A percentile compares a stretch with the other conserved stretches of the same genome.
phyloP scores from a whole-genome alignment of 495 filamentous ascomycete species.

The Cercophora samala region DNA sequence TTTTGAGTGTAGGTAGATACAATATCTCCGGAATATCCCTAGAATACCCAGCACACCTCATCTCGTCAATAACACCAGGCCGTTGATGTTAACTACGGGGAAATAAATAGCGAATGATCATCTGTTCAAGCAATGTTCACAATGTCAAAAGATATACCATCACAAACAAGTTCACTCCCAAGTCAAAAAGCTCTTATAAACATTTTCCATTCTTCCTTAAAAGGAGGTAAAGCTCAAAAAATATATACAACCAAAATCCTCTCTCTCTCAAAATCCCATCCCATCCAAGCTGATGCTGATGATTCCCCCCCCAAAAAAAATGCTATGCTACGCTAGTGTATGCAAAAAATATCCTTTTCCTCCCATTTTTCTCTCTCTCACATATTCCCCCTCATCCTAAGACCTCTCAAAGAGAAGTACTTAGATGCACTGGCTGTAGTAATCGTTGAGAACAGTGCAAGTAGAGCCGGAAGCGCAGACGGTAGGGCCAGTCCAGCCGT shows the following conservation, averaged over 20 bases:
- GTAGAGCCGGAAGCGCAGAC: slow-evolving; percentile 43
- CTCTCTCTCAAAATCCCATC: background rate
- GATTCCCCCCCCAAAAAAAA: background rate
- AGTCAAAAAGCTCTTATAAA: background rate
- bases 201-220: background rate
- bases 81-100: too few species aligned
- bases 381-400: background rate
- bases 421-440: slow-evolving; percentile 51
- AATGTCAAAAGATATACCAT: too few species aligned
- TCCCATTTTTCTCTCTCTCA: background rate
- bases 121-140: too few species aligned
- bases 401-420: background rate
- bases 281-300: background rate
- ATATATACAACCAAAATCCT: background rate
- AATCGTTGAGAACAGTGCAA: slow-evolving; percentile 48
- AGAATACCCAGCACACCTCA: too few species aligned
- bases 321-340: background rate
- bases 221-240: background rate
- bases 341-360: background rate
- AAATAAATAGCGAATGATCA: too few species aligned
- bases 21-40: too few species aligned
- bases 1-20: too few species aligned
- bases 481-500: slow-evolving; percentile 46
- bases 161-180: too few species aligned
- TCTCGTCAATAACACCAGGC: too few species aligned